Base-by-base conservation (phyloP, 2,329 filamentous ascomycete genomes). In the Mycosphaerella sp. region DNA sequence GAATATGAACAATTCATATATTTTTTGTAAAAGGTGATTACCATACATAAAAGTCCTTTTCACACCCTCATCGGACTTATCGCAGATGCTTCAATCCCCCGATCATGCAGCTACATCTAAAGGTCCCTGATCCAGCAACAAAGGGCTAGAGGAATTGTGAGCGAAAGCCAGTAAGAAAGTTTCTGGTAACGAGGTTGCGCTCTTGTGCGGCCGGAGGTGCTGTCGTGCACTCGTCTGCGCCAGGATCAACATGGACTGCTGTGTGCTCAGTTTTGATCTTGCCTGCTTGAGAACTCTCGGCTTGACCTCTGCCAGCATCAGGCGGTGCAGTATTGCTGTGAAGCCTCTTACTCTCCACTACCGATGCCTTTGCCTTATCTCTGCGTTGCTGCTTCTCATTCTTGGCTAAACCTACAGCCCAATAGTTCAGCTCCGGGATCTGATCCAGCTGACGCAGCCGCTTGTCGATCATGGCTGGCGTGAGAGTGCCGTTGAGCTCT, bases 381-480 rank as follows among this genome's bases (percentile, higher is more conserved):
- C 35, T 46, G 25, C 43, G 42, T 17, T 51, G 49, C 37, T 51
- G 49, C 36, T 46, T 45, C 4, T 53, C 46, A n/a, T 32, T 46
- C 30, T 53, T 53, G 35, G 41, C 45, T 8, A 54, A 16, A 12
- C 46, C 52, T 16, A 44, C 18, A 17, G 41, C 46, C 56, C 62
- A 69, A 49, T 67, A 68, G 39, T 64, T 60, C 18, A 67, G 50
- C 18, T 68, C 61, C 16, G 63, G 45, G 41, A 62, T 59, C 50
- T 68, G 66, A 49, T 70, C 67, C 9, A 70, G 58, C 34, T 64
- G 61, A 16, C 63, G 55, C 6, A 70, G 60, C 30, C 67, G 55
- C 55, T 65, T 67, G 49, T 69, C 66, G 42, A 70, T 57, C 66
- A 66, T 65, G 10, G 47, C 54, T 5, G 59, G 44, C 9, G 62